phyloP scores from a whole-genome alignment of 2,329 filamentous ascomycete species.

The Colletotrichum higginsianum region DNA sequence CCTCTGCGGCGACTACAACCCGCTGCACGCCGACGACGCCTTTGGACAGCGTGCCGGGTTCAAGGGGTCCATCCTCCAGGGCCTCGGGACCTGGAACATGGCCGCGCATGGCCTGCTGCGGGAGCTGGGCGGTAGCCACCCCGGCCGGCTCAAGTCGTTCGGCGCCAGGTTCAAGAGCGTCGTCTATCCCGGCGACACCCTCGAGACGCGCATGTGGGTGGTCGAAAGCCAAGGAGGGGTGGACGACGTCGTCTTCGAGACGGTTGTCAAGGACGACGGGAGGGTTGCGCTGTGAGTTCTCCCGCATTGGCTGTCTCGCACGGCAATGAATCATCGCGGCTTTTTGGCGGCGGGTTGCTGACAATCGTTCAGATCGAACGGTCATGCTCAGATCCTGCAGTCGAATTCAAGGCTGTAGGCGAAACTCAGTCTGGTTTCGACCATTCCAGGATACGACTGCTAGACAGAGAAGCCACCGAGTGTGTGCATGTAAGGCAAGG shows the following conservation, averaged over 20 bases:
- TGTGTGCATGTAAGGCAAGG: background rate
- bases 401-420: constrained; percentile 49
- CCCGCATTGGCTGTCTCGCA: background rate
- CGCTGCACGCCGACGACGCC: constrained; percentile 60
- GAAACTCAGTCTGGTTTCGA: background rate
- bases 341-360: constrained; percentile 43
- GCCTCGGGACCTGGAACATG: constrained; percentile 64
- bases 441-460: background rate
- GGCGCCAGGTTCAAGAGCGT: constrained; percentile 62
- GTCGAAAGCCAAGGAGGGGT: constrained; percentile 50
- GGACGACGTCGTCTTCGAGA: constrained; percentile 57
- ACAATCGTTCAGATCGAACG: constrained; percentile 47
- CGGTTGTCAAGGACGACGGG: constrained; percentile 55
- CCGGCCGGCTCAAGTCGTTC: constrained; percentile 57
- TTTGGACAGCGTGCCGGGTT: constrained; percentile 60
- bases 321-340: too few relatives aligned
- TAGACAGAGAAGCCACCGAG: background rate
- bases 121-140: constrained; percentile 57
- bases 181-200: constrained; percentile 62
- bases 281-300: constrained; percentile 52
- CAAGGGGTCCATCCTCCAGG: constrained; percentile 62
- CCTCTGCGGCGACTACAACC: constrained; percentile 65
- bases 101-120: constrained; percentile 59
- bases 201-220: constrained; percentile 61
- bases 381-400: constrained; percentile 50